Conservation (phyloP, 805 yeast genomes). For the Ogataea kodamae region DNA sequence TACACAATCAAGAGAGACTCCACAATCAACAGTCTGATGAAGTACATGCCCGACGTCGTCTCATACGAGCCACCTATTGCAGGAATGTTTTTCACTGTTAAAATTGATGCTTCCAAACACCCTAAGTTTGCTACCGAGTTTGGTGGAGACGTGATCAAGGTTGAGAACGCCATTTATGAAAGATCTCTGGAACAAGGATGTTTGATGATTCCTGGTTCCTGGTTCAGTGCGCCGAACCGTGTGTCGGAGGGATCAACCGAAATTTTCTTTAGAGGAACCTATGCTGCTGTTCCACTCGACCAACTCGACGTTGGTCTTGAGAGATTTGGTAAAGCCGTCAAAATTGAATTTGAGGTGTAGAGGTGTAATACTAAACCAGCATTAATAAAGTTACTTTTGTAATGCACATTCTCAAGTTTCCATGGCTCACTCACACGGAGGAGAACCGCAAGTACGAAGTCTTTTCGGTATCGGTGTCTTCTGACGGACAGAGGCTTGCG, state of each 20-base stretch:
- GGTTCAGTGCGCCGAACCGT: conserved; percentile 64
- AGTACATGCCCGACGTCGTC: conserved; percentile 50
- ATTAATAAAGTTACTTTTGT: not conserved
- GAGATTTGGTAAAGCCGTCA: conserved; percentile 63
- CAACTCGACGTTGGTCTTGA: conserved; percentile 56
- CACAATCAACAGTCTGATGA: conserved; percentile 70
- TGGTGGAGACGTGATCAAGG: conserved; percentile 55
- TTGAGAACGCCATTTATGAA: conserved; percentile 63
- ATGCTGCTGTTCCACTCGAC: conserved; percentile 78
- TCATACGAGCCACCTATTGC: conserved; percentile 63
- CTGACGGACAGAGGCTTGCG: conserved; percentile 82
- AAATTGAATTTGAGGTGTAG: conserved; percentile 43
- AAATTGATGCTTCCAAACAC: conserved; percentile 73
- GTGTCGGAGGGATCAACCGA: conserved; percentile 42
- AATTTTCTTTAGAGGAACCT: conserved; percentile 82
- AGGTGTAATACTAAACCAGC: conserved; percentile 1
- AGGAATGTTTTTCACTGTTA: conserved; percentile 81
- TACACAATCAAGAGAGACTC: conserved; percentile 87
- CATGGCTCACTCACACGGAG: conserved; percentile 73
- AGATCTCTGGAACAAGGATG: conserved; percentile 56
- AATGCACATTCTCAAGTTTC: conserved; percentile 66
- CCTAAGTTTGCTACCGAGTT: conserved; percentile 63
- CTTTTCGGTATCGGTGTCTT: conserved; percentile 74
- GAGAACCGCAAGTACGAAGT: conserved; percentile 80
- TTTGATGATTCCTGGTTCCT: conserved; percentile 77